phyloP scores from a whole-genome alignment of 2,329 filamentous ascomycete species.

The Cercospora sesami region DNA sequence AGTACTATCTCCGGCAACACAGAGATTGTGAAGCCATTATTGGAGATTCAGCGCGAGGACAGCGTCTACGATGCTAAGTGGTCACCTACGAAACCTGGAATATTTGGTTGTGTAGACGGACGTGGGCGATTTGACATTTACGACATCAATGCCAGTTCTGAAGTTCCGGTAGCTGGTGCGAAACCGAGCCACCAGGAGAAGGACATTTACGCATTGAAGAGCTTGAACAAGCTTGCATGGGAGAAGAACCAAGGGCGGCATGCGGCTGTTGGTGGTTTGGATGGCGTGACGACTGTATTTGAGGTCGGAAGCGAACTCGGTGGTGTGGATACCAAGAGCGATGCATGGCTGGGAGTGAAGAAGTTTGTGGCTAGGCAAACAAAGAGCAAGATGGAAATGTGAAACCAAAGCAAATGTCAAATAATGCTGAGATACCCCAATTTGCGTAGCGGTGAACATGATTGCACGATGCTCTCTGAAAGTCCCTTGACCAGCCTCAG shows the following conservation, averaged over 20 bases:
- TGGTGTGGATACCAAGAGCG: conserved; percentile 75
- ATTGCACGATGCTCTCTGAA: not conserved
- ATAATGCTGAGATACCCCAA: conserved; percentile 10
- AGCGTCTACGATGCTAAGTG: conserved; percentile 95
- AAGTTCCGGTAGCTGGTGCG: conserved; percentile 83
- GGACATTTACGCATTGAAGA: conserved; percentile 57
- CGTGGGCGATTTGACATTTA: conserved; percentile 90
- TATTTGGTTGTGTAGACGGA: conserved; percentile 93
- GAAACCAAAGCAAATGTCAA: conserved; percentile 4
- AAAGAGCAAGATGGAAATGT: conserved; percentile 30
- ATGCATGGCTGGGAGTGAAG: conserved; percentile 94
- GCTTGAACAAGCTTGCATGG: conserved; percentile 93
- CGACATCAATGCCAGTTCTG: conserved; percentile 89
- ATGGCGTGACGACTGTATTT: conserved; percentile 87
- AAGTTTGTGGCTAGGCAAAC: conserved; percentile 66
- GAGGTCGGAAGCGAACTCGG: conserved; percentile 82
- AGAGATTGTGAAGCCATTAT: conserved; percentile 58
- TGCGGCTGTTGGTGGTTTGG: conserved; percentile 86
- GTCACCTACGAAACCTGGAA: conserved; percentile 90
- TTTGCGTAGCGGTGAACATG: conserved; percentile 1
- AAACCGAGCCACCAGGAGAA: conserved; percentile 42
- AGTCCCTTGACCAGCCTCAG: not conserved
- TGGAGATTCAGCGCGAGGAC: conserved; percentile 92
- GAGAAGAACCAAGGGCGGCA: conserved; percentile 84
- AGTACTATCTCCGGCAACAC: conserved; percentile 49